Evolutionary conservation across 2,329 filamentous ascomycete genomes (phyloP).

Genomic region (Penicillium sp.): DNA sequence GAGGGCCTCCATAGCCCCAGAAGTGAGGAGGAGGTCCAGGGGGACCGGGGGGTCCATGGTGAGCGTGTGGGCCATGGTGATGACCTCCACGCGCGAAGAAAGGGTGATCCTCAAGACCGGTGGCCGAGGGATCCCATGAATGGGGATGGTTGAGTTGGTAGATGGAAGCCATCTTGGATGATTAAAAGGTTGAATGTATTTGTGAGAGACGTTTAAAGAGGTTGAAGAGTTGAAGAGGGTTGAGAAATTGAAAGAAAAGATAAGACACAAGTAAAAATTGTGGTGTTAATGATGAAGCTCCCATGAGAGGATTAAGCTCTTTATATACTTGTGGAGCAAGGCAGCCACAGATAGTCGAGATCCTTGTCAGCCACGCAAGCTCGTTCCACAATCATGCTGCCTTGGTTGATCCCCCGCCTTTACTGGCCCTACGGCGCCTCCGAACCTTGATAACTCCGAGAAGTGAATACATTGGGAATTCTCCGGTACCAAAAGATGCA

Average conservation of each 20-base stretch:
- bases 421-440: background rate
- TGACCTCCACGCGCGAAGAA: constrained; percentile 42
- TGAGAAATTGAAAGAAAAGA: background rate
- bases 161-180: constrained; percentile 52
- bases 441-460: background rate
- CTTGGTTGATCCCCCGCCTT: constrained; percentile 12
- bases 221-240: background rate
- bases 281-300: background rate
- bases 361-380: background rate
- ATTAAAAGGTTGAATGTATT: background rate
- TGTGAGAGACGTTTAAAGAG: too few relatives aligned
- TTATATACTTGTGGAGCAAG: background rate
- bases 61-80: constrained; percentile 16
- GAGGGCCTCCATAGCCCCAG: constrained; percentile 12
- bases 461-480: background rate
- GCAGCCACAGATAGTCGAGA: background rate
- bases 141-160: constrained; percentile 54
- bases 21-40: constrained; percentile 8
- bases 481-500: background rate
- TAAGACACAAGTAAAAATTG: background rate
- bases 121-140: constrained; percentile 57
- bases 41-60: constrained; percentile 13
- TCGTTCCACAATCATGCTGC: constrained; percentile 15
- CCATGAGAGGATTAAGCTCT: background rate
- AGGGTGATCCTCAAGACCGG: constrained; percentile 49